phyloP scores from a whole-genome alignment of 2,329 filamentous ascomycete genomes.

The Triangularia verruculosa region DNA sequence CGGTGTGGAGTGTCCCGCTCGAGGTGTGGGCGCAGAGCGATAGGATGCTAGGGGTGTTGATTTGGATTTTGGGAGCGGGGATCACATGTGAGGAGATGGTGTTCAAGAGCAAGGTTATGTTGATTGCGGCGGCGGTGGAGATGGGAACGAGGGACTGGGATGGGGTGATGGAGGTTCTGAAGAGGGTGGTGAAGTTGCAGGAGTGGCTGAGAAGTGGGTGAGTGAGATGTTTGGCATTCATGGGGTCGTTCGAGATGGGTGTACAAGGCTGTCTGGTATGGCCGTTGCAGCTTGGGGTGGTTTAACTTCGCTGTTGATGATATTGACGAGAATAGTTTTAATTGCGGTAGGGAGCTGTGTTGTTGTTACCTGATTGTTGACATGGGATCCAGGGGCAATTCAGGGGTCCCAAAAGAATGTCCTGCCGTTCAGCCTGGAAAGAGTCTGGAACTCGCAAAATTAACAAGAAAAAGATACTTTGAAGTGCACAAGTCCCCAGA shows the following conservation, averaged over 20 bases:
- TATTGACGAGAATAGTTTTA: background rate
- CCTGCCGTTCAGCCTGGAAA: no score
- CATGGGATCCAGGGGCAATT: no score
- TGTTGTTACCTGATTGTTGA: background rate
- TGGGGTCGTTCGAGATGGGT: background rate
- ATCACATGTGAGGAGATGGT: no score
- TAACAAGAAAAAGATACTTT: no score
- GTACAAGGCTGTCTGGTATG: background rate
- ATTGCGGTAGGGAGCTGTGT: background rate
- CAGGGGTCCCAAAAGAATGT: no score
- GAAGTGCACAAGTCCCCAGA: no score
- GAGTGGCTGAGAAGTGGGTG: constrained; percentile 1
- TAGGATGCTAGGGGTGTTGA: background rate
- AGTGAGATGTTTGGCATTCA: background rate
- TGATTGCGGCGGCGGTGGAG: constrained; percentile 14
- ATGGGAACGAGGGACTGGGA: constrained; percentile 13
- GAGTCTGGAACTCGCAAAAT: no score
- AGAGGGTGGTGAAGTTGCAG: constrained; percentile 11
- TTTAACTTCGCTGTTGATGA: background rate
- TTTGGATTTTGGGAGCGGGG: constrained; percentile 1
- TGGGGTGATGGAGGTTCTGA: background rate
- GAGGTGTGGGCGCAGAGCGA: constrained; percentile 10
- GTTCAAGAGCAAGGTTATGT: constrained; percentile 3
- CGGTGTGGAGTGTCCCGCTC: constrained; percentile 12
- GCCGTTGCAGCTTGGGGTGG: background rate